phyloP scores from a whole-genome alignment of 768 basidiomycete genomes.

The Cystofilobasidium macerans region DNA sequence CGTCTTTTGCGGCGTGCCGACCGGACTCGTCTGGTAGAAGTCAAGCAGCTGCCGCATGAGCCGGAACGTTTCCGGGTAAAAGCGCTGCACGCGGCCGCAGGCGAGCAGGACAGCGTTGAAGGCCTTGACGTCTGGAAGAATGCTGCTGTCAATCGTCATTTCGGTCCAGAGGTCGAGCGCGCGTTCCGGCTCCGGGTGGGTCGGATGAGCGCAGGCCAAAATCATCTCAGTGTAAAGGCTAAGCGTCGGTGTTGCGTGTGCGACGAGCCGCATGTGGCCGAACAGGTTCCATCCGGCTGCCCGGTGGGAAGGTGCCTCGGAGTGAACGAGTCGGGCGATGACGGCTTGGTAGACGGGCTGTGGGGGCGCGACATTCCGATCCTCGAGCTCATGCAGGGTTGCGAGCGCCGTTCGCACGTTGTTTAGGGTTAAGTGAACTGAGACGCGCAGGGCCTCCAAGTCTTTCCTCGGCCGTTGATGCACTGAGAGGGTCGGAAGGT shows the following conservation, averaged over 20 bases:
- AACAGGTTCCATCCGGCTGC: slow-evolving; percentile 91
- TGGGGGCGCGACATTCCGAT: slow-evolving; percentile 14
- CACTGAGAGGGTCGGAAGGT: too few species aligned
- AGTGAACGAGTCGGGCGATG: slow-evolving; percentile 26
- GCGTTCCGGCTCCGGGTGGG: slow-evolving; percentile 66
- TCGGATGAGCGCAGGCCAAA: slow-evolving; percentile 54
- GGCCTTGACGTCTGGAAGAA: slow-evolving; percentile 54
- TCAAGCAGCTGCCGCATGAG: slow-evolving; percentile 81
- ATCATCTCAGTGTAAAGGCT: slow-evolving; percentile 77
- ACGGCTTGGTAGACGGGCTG: slow-evolving; percentile 25
- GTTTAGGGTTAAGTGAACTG: slow-evolving; percentile 30
- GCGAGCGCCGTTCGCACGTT: slow-evolving; percentile 43
- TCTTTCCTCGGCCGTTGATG: too few species aligned
- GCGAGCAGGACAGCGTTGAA: slow-evolving; percentile 77
- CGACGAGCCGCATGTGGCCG: slow-evolving; percentile 89
- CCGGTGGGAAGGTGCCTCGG: slow-evolving; percentile 33
- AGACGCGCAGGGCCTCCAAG: too few species aligned
- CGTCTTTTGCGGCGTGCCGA: slow-evolving; percentile 39
- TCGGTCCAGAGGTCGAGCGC: slow-evolving; percentile 88
- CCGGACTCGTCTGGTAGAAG: slow-evolving; percentile 51
- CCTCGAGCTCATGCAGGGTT: slow-evolving; percentile 37
- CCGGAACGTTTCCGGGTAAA: slow-evolving; percentile 71
- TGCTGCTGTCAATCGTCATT: slow-evolving; percentile 62
- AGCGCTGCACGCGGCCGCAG: slow-evolving; percentile 48
- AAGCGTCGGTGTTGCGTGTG: slow-evolving; percentile 67